Conservation (phyloP, 805 yeast species). For the Priceomyces castillae region DNA sequence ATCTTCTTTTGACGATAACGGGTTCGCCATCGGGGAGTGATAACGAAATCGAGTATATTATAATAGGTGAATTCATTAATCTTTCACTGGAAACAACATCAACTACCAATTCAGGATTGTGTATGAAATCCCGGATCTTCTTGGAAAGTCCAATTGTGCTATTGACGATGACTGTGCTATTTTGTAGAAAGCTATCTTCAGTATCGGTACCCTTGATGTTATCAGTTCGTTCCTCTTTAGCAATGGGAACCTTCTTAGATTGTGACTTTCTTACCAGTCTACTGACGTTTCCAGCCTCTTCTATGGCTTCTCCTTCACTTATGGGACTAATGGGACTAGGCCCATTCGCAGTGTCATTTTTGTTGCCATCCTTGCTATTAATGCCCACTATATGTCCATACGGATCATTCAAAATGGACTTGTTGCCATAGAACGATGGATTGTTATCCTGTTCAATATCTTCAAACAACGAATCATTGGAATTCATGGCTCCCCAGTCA, state of each 20-base stretch:
- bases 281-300: background rate
- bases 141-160: conserved; percentile 31
- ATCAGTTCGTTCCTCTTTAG: background rate
- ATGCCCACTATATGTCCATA: conserved; percentile 15
- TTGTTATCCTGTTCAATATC: conserved; percentile 47
- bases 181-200: background rate
- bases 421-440: conserved; percentile 41
- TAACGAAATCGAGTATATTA: conserved; percentile 37
- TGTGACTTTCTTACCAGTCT: background rate
- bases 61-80: conserved; percentile 32
- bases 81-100: conserved; percentile 36
- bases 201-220: background rate
- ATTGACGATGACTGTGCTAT: conserved; percentile 19
- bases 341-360: background rate
- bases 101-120: conserved; percentile 25
- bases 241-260: background rate
- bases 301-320: conserved; percentile 1
- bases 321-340: background rate
- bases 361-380: conserved; percentile 1
- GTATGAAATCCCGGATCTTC: conserved; percentile 26
- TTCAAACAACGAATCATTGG: conserved; percentile 22
- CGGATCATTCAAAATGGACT: conserved; percentile 26
- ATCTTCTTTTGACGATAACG: conserved; percentile 40
- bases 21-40: conserved; percentile 13
- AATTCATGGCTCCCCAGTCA: conserved; percentile 6